Evolutionary conservation across 2,329 filamentous ascomycete species (phyloP), one percentile per base, ranked within the genome.

Genomic region (Cercospora zeae-maydis): DNA sequence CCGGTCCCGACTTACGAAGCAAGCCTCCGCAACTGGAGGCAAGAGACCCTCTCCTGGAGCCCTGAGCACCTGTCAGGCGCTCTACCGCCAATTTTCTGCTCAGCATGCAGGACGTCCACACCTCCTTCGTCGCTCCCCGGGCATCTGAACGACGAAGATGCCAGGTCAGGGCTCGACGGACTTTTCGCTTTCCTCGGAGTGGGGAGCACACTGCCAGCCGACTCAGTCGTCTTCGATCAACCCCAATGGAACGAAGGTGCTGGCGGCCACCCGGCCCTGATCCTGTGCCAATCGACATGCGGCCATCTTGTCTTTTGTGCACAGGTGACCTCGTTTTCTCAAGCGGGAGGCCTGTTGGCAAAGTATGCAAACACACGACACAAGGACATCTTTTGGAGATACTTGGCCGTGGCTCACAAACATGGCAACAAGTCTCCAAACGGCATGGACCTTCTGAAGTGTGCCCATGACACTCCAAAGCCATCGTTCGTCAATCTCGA

Each of bases 271-370:
- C 47, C 47, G 6, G 13, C 24, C 14, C 47, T 51, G 21, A 31
- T 51, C 47, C 27, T 51, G 21, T 51, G 47, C 47, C 47, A 51
- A 31, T 51, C 47, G 21, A 51, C 47, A 27, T 51, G 47, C 21
- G 47, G 47, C 47, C 47, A 51, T 21, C 47, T 51, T 27, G 47
- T 51, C 21, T 51, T 51, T 51, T 51, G 47, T 51, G 47, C 47
- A 14, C 47, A 9, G 47, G 21, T 51, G 21, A 51, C 47, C 47
- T 27, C 47, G 2, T 51, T 51, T 27, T 51, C 47, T 24, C 47
- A 16, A 51, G 13, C 21, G 2, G 47, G 47, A 27, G 47, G 47
- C 27, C 27, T 51, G 47, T 5, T 51, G 11, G 47, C 47, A 14
- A 51, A 51, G 13, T 51, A 51, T 16, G 27, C 21, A 3, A 4